Evolutionary conservation across 306 rosid genomes (phyloP).

Genomic region (Albizia julibrissin): DNA sequence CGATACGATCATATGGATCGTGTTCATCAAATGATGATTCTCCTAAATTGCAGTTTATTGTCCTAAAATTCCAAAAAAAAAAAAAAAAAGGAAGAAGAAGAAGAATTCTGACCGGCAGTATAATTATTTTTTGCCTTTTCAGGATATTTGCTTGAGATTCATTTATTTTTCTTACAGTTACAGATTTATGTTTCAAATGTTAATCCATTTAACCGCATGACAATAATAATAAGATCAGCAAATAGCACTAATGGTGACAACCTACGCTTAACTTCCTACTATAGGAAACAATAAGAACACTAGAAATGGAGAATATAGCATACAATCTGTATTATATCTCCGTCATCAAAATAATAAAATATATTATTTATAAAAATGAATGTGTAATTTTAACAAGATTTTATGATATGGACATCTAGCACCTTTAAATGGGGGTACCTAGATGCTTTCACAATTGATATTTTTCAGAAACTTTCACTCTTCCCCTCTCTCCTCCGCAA

Average conservation of each 20-base stretch:
- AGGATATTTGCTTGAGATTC: background rate
- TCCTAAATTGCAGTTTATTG: background rate
- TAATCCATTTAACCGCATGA: background rate
- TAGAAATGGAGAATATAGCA: background rate
- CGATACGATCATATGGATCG: background rate
- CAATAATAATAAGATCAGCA: background rate
- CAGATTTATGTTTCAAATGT: background rate
- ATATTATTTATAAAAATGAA: too few relatives aligned
- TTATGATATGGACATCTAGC: too few relatives aligned
- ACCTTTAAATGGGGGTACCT: too few relatives aligned
- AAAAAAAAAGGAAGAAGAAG: too few relatives aligned
- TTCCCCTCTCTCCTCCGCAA: too few relatives aligned
- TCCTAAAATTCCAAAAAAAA: background rate
- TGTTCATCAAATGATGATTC: background rate
- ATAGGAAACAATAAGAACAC: background rate
- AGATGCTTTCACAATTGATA: too few relatives aligned
- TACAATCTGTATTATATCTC: background rate
- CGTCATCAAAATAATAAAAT: too few relatives aligned
- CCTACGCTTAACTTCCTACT: background rate
- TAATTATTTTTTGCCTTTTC: background rate
- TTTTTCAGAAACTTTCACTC: too few relatives aligned
- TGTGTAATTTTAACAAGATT: too few relatives aligned
- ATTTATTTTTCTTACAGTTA: background rate
- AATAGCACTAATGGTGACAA: background rate
- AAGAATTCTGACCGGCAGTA: background rate